Evolutionary conservation across 345 rosid genomes (phyloP).

Genomic region (Acer yangbiense): DNA sequence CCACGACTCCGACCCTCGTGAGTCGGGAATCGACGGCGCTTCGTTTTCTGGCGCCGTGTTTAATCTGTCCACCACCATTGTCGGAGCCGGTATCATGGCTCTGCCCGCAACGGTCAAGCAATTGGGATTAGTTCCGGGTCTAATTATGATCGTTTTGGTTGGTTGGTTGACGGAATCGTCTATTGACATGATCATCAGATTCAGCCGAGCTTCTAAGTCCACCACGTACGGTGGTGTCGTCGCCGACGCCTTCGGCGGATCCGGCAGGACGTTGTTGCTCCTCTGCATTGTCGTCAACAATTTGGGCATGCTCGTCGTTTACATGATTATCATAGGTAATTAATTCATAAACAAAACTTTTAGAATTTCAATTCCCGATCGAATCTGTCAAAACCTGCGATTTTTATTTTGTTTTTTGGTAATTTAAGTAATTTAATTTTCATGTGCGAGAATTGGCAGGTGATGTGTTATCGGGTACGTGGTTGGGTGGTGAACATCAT

Average conservation of each 20-base stretch:
- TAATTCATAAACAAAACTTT: neutral
- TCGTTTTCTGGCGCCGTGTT: slow-evolving; percentile 64
- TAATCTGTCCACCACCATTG: slow-evolving; percentile 67
- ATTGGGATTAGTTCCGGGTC: slow-evolving; percentile 55
- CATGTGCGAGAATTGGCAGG: slow-evolving; percentile 37
- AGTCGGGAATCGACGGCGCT: slow-evolving; percentile 46
- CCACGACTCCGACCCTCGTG: slow-evolving; percentile 20
- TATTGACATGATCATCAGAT: slow-evolving; percentile 48
- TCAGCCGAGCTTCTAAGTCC: slow-evolving; percentile 54
- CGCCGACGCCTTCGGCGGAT: slow-evolving; percentile 53
- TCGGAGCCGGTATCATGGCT: slow-evolving; percentile 77
- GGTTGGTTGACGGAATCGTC: slow-evolving; percentile 54
- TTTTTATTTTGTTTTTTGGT: too few relatives aligned
- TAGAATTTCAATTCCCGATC: too few relatives aligned
- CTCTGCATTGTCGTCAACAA: slow-evolving; percentile 61
- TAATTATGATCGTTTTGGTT: slow-evolving; percentile 43
- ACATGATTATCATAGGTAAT: slow-evolving; percentile 65
- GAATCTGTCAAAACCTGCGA: too few relatives aligned
- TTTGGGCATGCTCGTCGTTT: slow-evolving; percentile 66
- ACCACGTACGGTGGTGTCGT: slow-evolving; percentile 56
- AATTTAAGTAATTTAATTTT: too few relatives aligned
- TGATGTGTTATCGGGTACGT: slow-evolving; percentile 64
- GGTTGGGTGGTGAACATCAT: slow-evolving; percentile 48
- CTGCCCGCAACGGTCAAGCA: slow-evolving; percentile 61
- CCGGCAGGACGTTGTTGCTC: slow-evolving; percentile 51